Evolutionary conservation across 768 basidiomycete species (phyloP), one percentile per base, ranked within the genome.

Genomic region (Rubroboletus satanas): DNA sequence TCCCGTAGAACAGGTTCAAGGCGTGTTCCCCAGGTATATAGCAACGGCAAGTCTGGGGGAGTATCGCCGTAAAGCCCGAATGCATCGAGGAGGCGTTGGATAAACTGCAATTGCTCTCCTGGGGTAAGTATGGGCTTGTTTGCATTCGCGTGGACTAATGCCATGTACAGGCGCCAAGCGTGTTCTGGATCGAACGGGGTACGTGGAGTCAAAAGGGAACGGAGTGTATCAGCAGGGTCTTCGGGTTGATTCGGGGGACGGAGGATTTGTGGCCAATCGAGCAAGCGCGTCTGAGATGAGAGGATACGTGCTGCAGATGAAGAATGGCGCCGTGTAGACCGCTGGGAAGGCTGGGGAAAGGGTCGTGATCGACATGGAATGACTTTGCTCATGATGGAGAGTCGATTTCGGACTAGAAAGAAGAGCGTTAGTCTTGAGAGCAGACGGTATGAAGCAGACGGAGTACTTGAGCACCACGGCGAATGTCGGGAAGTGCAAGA

Each of bases 401-500:
- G 55, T 44, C 72, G 68, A 61, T 71, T 74, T 56, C 72, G 65
- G 48, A 64, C 71, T 74, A 38, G 29, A 47, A 45, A 49, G 23
- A 36, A 36, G 14, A 28, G 35, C 1, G 42, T 69, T 38, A 66
- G 55, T 38, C 49, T 45, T 6, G 42, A 23, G 15, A 26, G 44
- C 5, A 37, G 12, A 37, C 17, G 49, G n/a, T 17, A 36, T 26
- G 41, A 47, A 56, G 45, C 11, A 54, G 54, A 48, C 45, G 32
- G 44, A 51, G 61, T 66, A 82, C 82, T 70, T 61, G 78, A 74
- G 63, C 77, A 79, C 74, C 76, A 80, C 7, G 79, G 60, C 3
- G 77, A 75, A 62, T 82, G 77, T 48, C 73, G 76, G 49, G 72
- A 68, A 48, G 74, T 71, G 66, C 74, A 81, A 51, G 78, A 75